A percentile compares a stretch with the other conserved stretches of the same genome.
phyloP scores from a whole-genome alignment of 169 alveolate species.

The Eimeria maxima region DNA sequence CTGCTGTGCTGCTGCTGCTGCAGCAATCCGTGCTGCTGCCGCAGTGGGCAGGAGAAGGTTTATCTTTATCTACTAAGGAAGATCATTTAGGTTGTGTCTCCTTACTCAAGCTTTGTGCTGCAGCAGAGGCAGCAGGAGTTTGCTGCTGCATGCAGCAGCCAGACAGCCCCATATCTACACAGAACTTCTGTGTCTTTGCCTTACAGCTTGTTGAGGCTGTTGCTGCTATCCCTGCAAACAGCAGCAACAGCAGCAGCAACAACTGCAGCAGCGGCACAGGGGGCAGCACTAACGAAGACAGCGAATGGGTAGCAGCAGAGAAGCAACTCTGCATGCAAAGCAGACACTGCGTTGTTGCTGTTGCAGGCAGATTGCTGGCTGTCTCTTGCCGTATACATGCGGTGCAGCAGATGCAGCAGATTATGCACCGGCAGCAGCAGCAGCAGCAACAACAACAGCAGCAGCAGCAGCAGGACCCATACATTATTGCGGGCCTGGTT shows the following conservation, averaged over 20 bases:
- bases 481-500: conserved; percentile 11
- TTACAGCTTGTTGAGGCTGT: conserved; percentile 30
- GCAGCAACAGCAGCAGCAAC: conserved; percentile 35
- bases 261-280: conserved; percentile 46
- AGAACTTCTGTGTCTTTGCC: conserved; percentile 1
- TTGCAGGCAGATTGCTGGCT: conserved; percentile 30
- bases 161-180: neutral
- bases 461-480: conserved; percentile 48
- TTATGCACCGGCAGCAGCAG: conserved; percentile 25
- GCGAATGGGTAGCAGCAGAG: conserved; percentile 24
- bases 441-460: neutral
- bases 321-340: conserved; percentile 44
- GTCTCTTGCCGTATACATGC: conserved; percentile 40
- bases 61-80: conserved; percentile 14
- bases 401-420: conserved; percentile 35
- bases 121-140: conserved; percentile 25
- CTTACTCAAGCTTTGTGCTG: conserved; percentile 18
- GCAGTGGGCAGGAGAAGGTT: neutral
- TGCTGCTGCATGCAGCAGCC: conserved; percentile 42
- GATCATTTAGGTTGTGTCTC: conserved; percentile 55
- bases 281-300: neutral
- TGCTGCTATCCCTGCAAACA: neutral
- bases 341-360: conserved; percentile 59
- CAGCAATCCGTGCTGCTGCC: conserved; percentile 45
- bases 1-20: conserved; percentile 59